phyloP scores from a whole-genome alignment of 257 asterid species.

The Lycium barbarum region DNA sequence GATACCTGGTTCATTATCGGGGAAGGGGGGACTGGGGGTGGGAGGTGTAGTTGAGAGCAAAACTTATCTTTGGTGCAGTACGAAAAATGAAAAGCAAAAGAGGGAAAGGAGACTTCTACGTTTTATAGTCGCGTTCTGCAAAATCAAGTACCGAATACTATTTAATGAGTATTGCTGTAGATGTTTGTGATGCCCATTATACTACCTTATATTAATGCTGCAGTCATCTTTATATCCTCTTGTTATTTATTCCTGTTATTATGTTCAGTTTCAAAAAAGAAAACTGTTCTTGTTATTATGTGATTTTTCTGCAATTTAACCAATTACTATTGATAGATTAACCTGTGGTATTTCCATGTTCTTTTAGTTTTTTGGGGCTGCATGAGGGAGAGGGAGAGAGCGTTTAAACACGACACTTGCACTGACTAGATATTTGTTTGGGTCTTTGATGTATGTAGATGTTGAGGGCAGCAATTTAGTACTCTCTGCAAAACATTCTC shows the following conservation, averaged over 20 bases:
- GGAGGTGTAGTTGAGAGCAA: neutral
- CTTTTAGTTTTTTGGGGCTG: neutral
- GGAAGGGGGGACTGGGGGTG: too few species aligned
- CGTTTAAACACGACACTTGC: neutral
- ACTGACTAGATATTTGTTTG: conserved; percentile 4
- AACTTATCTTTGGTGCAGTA: conserved; percentile 10
- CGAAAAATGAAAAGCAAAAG: neutral
- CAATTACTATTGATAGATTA: neutral
- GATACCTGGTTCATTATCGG: too few species aligned
- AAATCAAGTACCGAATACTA: conserved; percentile 5
- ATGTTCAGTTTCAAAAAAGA: too few species aligned
- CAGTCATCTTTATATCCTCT: neutral
- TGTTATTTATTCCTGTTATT: neutral
- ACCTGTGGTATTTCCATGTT: neutral
- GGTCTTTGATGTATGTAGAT: conserved; percentile 57
- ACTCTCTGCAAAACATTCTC: conserved; percentile 85
- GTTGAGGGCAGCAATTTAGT: conserved; percentile 74
- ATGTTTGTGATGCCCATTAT: neutral
- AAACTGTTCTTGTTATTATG: neutral
- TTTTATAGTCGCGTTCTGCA: neutral
- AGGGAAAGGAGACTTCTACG: neutral
- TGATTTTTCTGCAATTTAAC: conserved; percentile 12
- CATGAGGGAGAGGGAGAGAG: neutral
- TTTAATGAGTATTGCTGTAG: neutral
- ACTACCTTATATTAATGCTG: neutral